Conservation (phyloP, 177 flowering plant species). For the Vitis hybrid region DNA sequence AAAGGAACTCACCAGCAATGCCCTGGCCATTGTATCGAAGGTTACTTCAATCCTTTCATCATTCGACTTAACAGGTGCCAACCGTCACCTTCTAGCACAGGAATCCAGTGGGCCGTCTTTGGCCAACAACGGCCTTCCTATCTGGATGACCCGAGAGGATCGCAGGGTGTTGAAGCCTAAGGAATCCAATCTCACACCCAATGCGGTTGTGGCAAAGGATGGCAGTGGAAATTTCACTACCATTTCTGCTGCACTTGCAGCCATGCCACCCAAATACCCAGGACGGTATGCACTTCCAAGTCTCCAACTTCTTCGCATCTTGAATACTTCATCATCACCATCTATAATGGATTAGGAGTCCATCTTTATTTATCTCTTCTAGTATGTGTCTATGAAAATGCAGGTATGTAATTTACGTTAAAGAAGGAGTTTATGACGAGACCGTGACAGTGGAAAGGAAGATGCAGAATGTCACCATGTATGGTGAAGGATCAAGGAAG, state of each 20-base stretch:
- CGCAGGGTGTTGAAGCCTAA: constrained; percentile 31
- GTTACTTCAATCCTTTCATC: constrained; percentile 18
- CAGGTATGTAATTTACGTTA: constrained; percentile 67
- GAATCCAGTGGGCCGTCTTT: not conserved
- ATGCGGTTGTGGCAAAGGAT: constrained; percentile 55
- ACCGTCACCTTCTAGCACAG: constrained; percentile 21
- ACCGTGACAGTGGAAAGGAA: constrained; percentile 40
- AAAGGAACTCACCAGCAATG: constrained; percentile 53
- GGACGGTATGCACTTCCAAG: constrained; percentile 48
- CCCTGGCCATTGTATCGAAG: constrained; percentile 50
- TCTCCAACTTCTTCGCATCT: too few relatives aligned
- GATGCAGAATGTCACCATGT: constrained; percentile 60
- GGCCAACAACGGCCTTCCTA: constrained; percentile 20
- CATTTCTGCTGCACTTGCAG: constrained; percentile 11
- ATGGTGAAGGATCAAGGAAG: constrained; percentile 72
- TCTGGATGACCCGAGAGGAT: constrained; percentile 34
- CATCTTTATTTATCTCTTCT: too few relatives aligned
- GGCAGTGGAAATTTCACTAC: constrained; percentile 49
- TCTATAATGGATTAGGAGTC: too few relatives aligned
- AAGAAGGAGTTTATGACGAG: constrained; percentile 68
- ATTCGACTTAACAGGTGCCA: not conserved
- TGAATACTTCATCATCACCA: too few relatives aligned
- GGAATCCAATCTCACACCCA: constrained; percentile 21
- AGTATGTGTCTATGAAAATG: not conserved
- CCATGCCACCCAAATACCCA: constrained; percentile 41